phyloP scores from a whole-genome alignment of 768 basidiomycete genomes.

The Podaxis rugospora region DNA sequence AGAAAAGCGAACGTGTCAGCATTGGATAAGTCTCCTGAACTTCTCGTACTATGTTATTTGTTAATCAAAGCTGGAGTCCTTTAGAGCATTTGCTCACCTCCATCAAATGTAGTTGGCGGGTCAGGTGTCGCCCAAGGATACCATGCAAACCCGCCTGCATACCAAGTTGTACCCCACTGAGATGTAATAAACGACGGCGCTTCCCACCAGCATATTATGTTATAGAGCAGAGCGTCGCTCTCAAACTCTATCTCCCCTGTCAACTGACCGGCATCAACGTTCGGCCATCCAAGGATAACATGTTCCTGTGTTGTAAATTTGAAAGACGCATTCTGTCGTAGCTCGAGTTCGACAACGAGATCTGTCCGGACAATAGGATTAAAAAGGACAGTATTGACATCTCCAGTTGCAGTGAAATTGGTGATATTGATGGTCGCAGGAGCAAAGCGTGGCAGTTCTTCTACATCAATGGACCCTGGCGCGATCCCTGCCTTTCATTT shows the following conservation, averaged over 20 bases:
- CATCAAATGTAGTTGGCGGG: background rate
- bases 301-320: background rate
- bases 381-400: background rate
- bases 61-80: background rate
- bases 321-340: background rate
- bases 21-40: too few species aligned
- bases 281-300: background rate
- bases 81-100: background rate
- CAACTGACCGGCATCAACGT: background rate
- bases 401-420: background rate
- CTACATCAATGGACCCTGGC: background rate
- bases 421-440: background rate
- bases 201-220: conserved; percentile 1
- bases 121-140: background rate
- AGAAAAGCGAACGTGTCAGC: background rate
- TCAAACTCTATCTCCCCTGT: background rate
- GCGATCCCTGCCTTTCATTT: background rate
- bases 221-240: background rate
- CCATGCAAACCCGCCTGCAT: background rate
- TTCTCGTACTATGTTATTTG: background rate
- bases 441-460: background rate
- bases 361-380: background rate
- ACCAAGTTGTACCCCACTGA: background rate
- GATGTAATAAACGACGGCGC: background rate
- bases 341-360: background rate